Evolutionary conservation across 148 eudicot genomes (phyloP), one percentile per base, ranked within the genome.

Genomic region (Amaranthus palmeri): DNA sequence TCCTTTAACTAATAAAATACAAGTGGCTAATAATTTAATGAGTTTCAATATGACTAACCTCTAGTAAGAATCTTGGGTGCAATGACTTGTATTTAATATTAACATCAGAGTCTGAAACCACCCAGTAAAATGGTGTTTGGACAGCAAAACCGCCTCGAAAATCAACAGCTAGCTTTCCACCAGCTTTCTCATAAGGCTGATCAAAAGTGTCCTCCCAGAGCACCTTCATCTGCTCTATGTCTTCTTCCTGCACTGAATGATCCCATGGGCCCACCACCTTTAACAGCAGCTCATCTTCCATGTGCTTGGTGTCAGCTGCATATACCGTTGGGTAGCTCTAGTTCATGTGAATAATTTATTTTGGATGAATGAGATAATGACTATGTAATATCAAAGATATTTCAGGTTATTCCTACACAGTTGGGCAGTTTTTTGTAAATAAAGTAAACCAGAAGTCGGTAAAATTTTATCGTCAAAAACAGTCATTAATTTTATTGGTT

Each of bases 291-390:
- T 72, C 85, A 65, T 62, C 84, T 72, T 85, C 90, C 80, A 89
- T 79, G 79, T 86, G 91, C 81, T 83, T 84, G 25, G 80, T 76
- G 81, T 93, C 98, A 62, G 85, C 80, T 43, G 92, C 86, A 76
- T 91, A 93, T 71, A 76, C 88, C 61, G 96, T 85, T 52, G 97
- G 97, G 78, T 93, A 89, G 92, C 93, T 91, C 98, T 93, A 80
- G 71, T 83, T 78, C 80, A 70, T 79, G 78, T 79, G 44, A 79
- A 74, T 79, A 42, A 65, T 69, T 53, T 52, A 74, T 63, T 63
- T 74, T 36, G 69, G 70, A 70, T 78, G 15, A 63, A 65, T 74
- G 75, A 73, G 69, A 77, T 66, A 51, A 52, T 54, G 76, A 59
- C 42, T 18, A 66, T 49, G 41, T 52, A 45, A 55, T 3, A 43